Percentiles rank a stretch among this genome's conserved stretches.
Evolutionary conservation across 352 stramenopile genomes (phyloP).

Genomic region (Poterioochromonas sp.): DNA sequence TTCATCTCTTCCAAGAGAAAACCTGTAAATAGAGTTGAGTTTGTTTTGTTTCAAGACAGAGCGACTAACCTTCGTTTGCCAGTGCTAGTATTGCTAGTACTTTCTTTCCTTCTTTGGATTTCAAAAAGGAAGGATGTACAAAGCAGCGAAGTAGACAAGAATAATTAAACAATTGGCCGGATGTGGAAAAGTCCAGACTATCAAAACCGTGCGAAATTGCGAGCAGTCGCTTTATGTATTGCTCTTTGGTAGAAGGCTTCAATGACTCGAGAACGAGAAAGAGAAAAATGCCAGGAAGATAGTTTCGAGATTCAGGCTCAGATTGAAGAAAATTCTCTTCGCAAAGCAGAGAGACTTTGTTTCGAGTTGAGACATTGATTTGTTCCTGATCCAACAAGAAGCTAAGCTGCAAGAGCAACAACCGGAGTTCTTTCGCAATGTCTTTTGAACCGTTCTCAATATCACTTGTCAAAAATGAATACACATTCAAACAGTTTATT

Average conservation of each 20-base stretch:
- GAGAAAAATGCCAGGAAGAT: background rate
- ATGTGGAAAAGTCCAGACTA: background rate
- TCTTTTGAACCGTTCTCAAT: too few species aligned
- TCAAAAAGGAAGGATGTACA: constrained; percentile 52
- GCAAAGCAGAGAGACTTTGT: too few species aligned
- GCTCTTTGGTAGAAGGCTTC: background rate
- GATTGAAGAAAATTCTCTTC: too few species aligned
- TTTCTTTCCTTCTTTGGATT: constrained; percentile 50
- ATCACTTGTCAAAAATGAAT: too few species aligned
- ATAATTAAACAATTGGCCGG: background rate
- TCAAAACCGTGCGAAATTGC: background rate
- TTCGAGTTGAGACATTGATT: too few species aligned
- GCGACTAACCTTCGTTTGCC: constrained; percentile 46
- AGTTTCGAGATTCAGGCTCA: too few species aligned
- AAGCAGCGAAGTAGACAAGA: constrained; percentile 40
- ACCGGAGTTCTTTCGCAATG: too few species aligned
- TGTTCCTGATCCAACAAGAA: too few species aligned
- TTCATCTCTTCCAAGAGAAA: background rate
- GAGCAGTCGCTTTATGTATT: background rate
- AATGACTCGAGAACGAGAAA: background rate
- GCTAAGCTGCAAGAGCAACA: too few species aligned
- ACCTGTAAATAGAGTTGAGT: constrained; percentile 40
- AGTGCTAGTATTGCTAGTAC: constrained; percentile 54
- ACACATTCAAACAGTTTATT: too few species aligned
- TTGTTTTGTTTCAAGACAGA: constrained; percentile 51